Evolutionary conservation across 176 grass and related monocot genomes (phyloP).

Genomic region (Rhynchospora breviuscula): DNA sequence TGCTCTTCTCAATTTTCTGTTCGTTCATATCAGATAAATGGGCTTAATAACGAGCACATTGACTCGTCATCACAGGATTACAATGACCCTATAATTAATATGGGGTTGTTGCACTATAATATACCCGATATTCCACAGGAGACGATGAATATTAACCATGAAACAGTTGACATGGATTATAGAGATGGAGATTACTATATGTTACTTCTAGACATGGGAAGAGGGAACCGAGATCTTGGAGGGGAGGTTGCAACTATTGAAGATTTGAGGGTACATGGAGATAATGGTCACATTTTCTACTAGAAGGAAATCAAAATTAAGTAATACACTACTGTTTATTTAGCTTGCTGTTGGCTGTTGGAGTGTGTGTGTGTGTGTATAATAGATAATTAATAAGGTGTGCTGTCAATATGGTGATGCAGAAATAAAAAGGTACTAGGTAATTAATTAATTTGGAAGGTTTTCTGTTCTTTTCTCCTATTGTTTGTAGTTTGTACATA

Average conservation of each 20-base stretch:
- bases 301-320: neutral
- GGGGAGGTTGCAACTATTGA: neutral
- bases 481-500: neutral
- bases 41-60: neutral
- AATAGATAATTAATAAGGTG: neutral
- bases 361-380: neutral
- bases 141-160: neutral
- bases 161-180: slow-evolving; percentile 8
- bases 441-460: no score
- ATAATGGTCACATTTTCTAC: neutral
- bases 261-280: neutral
- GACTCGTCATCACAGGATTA: slow-evolving; percentile 11
- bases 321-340: neutral
- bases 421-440: neutral
- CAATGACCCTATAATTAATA: neutral
- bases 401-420: neutral
- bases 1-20: neutral
- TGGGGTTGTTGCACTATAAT: slow-evolving; percentile 2
- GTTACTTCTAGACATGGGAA: slow-evolving; percentile 11
- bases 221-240: slow-evolving; percentile 13
- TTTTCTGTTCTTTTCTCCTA: neutral
- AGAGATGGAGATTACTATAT: slow-evolving; percentile 11
- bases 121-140: neutral
- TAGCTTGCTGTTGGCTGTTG: neutral
- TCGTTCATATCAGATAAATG: neutral